These are phyloP conservation scores for Fulvia fulva DNA, from an alignment of 2,329 filamentous ascomycete species.

Conservation along the genomic window DNA sequence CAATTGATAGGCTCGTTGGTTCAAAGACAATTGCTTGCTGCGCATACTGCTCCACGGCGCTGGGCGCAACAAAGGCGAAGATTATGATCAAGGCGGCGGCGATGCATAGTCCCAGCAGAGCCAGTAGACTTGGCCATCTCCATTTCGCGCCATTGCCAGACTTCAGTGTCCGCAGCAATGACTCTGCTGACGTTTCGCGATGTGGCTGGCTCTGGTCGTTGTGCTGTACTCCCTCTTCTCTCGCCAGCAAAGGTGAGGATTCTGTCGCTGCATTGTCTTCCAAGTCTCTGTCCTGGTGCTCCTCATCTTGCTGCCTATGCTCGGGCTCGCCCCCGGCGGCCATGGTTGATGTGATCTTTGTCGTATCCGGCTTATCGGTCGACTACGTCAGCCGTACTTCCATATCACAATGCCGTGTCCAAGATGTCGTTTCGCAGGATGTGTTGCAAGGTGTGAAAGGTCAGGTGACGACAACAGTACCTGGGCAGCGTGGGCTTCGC, in stretches of 20 bases:
- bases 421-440: neutral
- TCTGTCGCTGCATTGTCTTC: conserved; percentile 11
- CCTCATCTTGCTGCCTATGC: conserved; percentile 8
- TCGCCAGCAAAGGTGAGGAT: conserved; percentile 13
- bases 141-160: conserved; percentile 41
- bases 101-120: conserved; percentile 62
- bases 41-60: conserved; percentile 78
- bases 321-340: conserved; percentile 8
- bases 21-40: conserved; percentile 77
- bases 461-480: neutral
- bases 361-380: conserved; percentile 7
- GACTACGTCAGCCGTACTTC: conserved; percentile 1
- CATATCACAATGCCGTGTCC: neutral
- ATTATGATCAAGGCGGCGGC: conserved; percentile 66
- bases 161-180: conserved; percentile 16
- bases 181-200: conserved; percentile 19
- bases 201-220: conserved; percentile 24
- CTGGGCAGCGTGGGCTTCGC: neutral
- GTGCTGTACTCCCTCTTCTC: conserved; percentile 7
- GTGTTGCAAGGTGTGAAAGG: neutral
- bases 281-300: conserved; percentile 5
- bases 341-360: conserved; percentile 6
- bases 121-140: conserved; percentile 72
- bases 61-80: conserved; percentile 75
- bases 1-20: conserved; percentile 78